Conservation (phyloP, 2,329 filamentous ascomycete genomes). For the Ophiosphaerella narmari region DNA sequence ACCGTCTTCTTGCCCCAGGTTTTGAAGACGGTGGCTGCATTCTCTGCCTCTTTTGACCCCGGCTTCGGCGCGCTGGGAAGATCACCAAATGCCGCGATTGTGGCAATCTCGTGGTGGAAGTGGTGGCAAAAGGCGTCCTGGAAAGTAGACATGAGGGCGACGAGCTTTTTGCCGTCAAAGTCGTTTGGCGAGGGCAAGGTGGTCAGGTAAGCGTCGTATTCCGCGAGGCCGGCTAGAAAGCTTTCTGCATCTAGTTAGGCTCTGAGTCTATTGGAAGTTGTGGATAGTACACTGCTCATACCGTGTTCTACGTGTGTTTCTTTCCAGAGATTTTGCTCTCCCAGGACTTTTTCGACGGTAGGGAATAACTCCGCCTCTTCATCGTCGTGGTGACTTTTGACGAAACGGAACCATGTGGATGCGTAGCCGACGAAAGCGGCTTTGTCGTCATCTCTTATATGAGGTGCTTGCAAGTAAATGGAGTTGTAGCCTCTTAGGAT, state of each 20-base stretch:
- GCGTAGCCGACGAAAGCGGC: constrained; percentile 44
- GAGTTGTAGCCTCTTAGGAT: constrained; percentile 49
- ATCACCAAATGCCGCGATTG: constrained; percentile 42
- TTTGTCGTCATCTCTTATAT: constrained; percentile 37
- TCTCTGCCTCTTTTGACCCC: constrained; percentile 49
- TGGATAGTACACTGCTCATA: constrained; percentile 5
- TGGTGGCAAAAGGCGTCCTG: constrained; percentile 33
- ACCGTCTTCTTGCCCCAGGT: constrained; percentile 67
- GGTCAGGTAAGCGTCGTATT: constrained; percentile 31
- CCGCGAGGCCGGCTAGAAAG: constrained; percentile 31
- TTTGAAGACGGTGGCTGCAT: constrained; percentile 60
- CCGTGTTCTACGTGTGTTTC: constrained; percentile 42
- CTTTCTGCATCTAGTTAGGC: constrained; percentile 20
- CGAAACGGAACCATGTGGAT: constrained; percentile 40
- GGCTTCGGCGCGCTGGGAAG: constrained; percentile 58
- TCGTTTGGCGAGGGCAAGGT: constrained; percentile 19
- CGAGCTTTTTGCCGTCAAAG: constrained; percentile 31
- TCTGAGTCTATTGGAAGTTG: not conserved
- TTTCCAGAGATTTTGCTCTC: constrained; percentile 33
- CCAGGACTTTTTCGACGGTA: constrained; percentile 36
- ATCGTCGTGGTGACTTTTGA: constrained; percentile 45
- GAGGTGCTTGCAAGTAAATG: constrained; percentile 46
- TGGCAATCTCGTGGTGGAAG: constrained; percentile 42
- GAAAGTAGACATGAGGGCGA: constrained; percentile 34
- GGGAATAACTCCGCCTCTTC: constrained; percentile 45